Percentiles rank a stretch among this genome's conserved stretches.
These are phyloP conservation scores for Pneumocystis sp. DNA, from an alignment of 1,139 yeast genomes.

Conservation along the genomic window DNA sequence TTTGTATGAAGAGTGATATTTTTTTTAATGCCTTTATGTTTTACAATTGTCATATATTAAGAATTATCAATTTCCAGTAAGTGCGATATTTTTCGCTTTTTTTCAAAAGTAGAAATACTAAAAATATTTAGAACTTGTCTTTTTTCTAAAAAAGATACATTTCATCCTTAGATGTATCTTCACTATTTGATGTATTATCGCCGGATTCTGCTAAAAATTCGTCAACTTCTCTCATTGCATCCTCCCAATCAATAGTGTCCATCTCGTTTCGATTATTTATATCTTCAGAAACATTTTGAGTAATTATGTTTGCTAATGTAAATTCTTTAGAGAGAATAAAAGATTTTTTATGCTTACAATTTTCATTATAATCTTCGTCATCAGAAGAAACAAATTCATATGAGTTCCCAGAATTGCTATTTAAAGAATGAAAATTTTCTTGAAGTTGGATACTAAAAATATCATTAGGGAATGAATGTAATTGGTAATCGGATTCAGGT, in stretches of 20 bases:
- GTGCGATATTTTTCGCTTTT: conserved; percentile 24
- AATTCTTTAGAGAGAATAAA: neutral
- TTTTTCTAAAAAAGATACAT: conserved; percentile 1
- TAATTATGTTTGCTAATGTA: neutral
- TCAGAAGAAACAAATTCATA: neutral
- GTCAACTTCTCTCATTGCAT: conserved; percentile 1
- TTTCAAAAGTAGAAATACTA: conserved; percentile 23
- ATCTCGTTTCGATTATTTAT: neutral
- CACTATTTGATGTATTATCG: conserved; percentile 7
- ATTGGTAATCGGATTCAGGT: conserved; percentile 44
- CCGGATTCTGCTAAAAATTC: neutral
- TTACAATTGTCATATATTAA: conserved; percentile 16
- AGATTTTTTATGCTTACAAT: neutral
- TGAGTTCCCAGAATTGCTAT: neutral
- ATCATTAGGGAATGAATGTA: conserved; percentile 21
- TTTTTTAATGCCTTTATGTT: conserved; percentile 8
- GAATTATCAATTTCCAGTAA: conserved; percentile 18
- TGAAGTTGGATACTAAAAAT: conserved; percentile 4
- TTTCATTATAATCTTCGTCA: neutral
- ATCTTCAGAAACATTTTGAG: neutral
- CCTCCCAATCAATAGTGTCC: neutral
- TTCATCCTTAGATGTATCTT: conserved; percentile 15
- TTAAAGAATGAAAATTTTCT: neutral
- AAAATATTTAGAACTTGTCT: conserved; percentile 18
- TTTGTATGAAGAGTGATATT: conserved; percentile 1